Conservation (phyloP, 345 rosid species). For the Populus tremula region DNA sequence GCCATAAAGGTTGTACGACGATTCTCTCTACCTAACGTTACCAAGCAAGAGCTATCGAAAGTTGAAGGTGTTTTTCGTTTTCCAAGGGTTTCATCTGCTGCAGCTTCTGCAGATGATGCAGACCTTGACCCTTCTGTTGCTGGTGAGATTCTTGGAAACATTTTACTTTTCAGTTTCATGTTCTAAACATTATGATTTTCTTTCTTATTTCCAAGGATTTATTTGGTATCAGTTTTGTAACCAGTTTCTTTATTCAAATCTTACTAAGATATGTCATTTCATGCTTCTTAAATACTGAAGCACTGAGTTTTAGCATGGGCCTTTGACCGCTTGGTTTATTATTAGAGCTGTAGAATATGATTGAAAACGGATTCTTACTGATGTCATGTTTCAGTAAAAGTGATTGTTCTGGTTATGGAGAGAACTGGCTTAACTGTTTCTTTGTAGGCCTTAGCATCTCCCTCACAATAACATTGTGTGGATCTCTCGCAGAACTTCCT, state of each 20-base stretch:
- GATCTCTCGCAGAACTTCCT: conserved; percentile 68
- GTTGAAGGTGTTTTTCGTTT: conserved; percentile 56
- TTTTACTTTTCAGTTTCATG: neutral
- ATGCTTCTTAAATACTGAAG: neutral
- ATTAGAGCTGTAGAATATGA: too few species aligned
- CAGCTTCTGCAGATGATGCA: conserved; percentile 81
- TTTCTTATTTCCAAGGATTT: neutral
- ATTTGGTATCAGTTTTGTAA: neutral
- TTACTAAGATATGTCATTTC: neutral
- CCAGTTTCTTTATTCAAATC: neutral
- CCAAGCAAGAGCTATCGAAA: conserved; percentile 49
- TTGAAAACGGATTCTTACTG: neutral
- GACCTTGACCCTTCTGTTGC: conserved; percentile 72
- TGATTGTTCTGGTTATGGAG: neutral
- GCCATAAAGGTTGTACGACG: conserved; percentile 77
- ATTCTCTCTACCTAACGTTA: conserved; percentile 72
- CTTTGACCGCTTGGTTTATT: too few species aligned
- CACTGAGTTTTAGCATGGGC: too few species aligned
- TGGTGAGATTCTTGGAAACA: conserved; percentile 39
- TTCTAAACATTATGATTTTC: neutral
- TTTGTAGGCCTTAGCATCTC: neutral
- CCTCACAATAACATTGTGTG: conserved; percentile 15
- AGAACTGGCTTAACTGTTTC: neutral
- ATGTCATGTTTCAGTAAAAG: neutral
- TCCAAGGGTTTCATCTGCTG: conserved; percentile 86